phyloP scores from a whole-genome alignment of 75 land plant genomes.

The Azolla pinnata region DNA sequence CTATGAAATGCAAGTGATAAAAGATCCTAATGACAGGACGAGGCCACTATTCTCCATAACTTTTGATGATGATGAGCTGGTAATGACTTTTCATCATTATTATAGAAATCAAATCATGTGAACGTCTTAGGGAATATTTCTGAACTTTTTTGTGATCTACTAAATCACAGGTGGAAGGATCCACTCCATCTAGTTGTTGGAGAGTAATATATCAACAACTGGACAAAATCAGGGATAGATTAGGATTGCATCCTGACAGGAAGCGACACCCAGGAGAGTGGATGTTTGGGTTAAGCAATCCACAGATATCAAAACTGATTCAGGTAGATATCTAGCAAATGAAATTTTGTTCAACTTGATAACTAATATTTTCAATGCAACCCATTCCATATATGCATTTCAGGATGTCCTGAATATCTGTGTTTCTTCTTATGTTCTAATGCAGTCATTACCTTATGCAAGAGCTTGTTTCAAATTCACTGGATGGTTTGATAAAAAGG shows the following conservation, averaged over 20 bases:
- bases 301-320: conserved; percentile 48
- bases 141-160: not conserved
- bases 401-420: no score
- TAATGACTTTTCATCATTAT: conserved; percentile 11
- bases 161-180: conserved; percentile 59
- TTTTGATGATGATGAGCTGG: conserved; percentile 55
- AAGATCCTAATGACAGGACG: conserved; percentile 40
- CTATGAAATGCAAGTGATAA: conserved; percentile 78
- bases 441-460: conserved; percentile 57
- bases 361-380: no score
- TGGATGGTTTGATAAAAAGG: conserved; percentile 21
- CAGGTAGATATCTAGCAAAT: no score
- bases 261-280: conserved; percentile 52
- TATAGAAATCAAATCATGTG: not conserved
- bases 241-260: conserved; percentile 15
- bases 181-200: conserved; percentile 74
- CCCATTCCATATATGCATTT: no score
- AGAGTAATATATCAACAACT: conserved; percentile 50
- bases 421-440: not conserved
- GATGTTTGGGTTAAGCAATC: conserved; percentile 90
- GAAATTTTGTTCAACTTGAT: no score
- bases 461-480: conserved; percentile 41
- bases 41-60: conserved; percentile 76
- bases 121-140: not conserved
- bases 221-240: conserved; percentile 25